Evolutionary conservation across 495 filamentous ascomycete genomes (phyloP).

Genomic region (Margaritispora aquatica): DNA sequence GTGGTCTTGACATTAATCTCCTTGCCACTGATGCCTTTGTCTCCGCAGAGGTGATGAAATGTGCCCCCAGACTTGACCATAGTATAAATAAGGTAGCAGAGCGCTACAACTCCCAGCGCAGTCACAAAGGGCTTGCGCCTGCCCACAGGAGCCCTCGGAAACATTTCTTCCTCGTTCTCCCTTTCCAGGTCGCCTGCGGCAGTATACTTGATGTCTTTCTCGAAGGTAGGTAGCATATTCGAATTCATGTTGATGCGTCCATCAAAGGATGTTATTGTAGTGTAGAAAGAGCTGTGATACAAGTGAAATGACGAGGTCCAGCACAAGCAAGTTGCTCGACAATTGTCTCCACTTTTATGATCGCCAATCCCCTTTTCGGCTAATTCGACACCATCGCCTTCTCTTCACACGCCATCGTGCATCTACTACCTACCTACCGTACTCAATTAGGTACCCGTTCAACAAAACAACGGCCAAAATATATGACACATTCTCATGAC

Average conservation of each 20-base stretch:
- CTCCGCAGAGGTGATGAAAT: neutral
- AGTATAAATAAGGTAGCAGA: constrained; percentile 17
- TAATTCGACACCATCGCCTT: neutral
- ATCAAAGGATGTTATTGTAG: neutral
- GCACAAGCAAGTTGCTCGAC: no score
- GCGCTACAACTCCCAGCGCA: constrained; percentile 13
- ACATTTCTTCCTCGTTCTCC: constrained; percentile 13
- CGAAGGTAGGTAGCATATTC: neutral
- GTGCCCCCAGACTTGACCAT: neutral
- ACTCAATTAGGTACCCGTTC: no score
- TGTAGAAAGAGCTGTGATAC: neutral
- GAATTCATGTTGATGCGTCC: constrained; percentile 12
- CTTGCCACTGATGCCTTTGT: neutral
- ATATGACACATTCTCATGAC: neutral
- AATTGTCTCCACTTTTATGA: neutral
- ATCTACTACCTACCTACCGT: no score
- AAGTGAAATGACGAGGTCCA: constrained; percentile 10
- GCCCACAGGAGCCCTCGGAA: constrained; percentile 1
- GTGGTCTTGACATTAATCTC: neutral
- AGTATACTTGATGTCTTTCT: constrained; percentile 6
- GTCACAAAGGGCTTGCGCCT: constrained; percentile 9
- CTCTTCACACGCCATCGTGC: neutral
- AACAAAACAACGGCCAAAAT: no score
- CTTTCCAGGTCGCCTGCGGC: neutral
- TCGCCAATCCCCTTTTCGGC: neutral